Percentiles rank a stretch among this genome's conserved stretches.
Conservation (phyloP, 352 stramenopile genomes). For the Thalassiosira mediterranea region DNA sequence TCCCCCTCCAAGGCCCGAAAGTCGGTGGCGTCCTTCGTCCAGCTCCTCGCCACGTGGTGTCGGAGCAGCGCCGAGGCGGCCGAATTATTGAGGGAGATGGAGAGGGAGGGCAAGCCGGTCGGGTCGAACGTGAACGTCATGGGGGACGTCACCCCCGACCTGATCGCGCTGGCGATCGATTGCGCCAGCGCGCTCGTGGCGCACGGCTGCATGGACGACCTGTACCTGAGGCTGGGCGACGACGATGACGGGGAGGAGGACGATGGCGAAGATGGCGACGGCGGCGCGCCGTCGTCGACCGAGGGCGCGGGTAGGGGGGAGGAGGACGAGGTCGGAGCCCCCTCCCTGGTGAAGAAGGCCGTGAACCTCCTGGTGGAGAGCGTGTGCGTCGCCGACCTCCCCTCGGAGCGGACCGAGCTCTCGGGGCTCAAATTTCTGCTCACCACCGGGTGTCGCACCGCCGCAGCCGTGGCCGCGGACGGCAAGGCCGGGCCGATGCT, state of each 20-base stretch:
- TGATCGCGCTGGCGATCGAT: slow-evolving; percentile 63
- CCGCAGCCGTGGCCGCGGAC: background rate
- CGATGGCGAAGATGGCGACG: slow-evolving; percentile 3
- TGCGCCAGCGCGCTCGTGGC: slow-evolving; percentile 65
- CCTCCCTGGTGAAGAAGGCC: slow-evolving; percentile 40
- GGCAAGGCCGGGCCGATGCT: slow-evolving; percentile 65
- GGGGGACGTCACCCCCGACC: slow-evolving; percentile 31
- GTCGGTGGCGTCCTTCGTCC: slow-evolving; percentile 60
- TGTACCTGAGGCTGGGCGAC: slow-evolving; percentile 62
- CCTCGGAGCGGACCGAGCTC: slow-evolving; percentile 61
- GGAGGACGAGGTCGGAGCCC: slow-evolving; percentile 16
- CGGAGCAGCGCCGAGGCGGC: slow-evolving; percentile 47
- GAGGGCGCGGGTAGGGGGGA: slow-evolving; percentile 6
- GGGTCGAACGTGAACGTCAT: background rate
- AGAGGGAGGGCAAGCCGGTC: background rate
- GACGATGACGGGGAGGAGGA: background rate
- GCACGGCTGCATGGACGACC: slow-evolving; percentile 79
- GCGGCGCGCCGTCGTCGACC: background rate
- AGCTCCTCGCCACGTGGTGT: slow-evolving; percentile 63
- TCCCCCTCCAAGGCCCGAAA: slow-evolving; percentile 52
- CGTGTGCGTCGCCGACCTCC: slow-evolving; percentile 68
- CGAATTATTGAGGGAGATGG: slow-evolving; percentile 22
- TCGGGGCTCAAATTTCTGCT: slow-evolving; percentile 80
- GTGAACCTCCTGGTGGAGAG: slow-evolving; percentile 70
- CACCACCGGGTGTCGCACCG: slow-evolving; percentile 64